A percentile compares a stretch with the other conserved stretches of the same genome.
phyloP scores from a whole-genome alignment of 2,329 filamentous ascomycete genomes.

The Aquanectria penicillioides region DNA sequence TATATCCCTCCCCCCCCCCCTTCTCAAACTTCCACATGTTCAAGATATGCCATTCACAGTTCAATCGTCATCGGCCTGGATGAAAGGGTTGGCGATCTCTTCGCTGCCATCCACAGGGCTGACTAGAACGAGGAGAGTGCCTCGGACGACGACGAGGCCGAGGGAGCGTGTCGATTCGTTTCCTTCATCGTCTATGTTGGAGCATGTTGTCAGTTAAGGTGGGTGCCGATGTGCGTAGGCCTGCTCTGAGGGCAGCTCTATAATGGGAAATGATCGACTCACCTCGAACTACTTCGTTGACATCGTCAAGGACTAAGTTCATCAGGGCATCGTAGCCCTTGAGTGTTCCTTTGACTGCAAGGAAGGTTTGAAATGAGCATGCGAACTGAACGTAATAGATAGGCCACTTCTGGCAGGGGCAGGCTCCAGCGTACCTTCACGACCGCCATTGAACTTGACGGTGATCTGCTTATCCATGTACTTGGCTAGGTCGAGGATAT shows the following conservation, averaged over 20 bases:
- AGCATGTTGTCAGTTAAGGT: slow-evolving; percentile 10
- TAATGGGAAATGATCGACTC: slow-evolving; percentile 39
- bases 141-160: slow-evolving; percentile 88
- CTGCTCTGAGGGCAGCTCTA: slow-evolving; percentile 1
- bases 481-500: slow-evolving; percentile 93
- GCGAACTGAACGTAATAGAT: neutral
- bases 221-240: neutral
- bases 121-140: slow-evolving; percentile 91
- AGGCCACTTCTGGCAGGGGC: neutral
- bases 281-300: slow-evolving; percentile 91
- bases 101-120: slow-evolving; percentile 95
- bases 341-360: slow-evolving; percentile 81
- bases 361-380: slow-evolving; percentile 18
- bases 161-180: slow-evolving; percentile 84
- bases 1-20: neutral
- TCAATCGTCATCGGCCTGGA: slow-evolving; percentile 75
- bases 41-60: neutral
- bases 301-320: slow-evolving; percentile 96
- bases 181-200: slow-evolving; percentile 82
- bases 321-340: slow-evolving; percentile 98
- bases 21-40: slow-evolving; percentile 14
- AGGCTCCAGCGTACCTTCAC: slow-evolving; percentile 74
- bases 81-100: slow-evolving; percentile 94
- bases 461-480: slow-evolving; percentile 97
- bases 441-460: slow-evolving; percentile 95